Evolutionary conservation across 306 rosid genomes (phyloP), one percentile per base, ranked within the genome.

Genomic region (Vachellia collinsii): DNA sequence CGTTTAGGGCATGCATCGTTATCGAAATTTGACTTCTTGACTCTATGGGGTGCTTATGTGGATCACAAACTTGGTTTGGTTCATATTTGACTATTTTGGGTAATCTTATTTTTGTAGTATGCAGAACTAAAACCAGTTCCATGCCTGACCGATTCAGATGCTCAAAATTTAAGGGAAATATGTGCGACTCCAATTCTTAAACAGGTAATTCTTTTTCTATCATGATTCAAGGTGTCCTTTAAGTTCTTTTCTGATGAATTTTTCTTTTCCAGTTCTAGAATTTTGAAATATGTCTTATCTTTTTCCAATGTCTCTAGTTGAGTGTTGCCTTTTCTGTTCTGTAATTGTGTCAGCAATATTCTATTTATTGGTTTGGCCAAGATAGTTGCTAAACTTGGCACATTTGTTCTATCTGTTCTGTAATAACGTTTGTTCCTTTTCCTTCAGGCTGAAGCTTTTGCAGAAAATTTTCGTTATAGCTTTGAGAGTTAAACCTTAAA

Each of bases 71-170:
- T 63, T 44, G 72, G 48, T 77, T 79, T 69, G 74, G 51, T 69
- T 73, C 34, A 37, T 79, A 19, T 64, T 38, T 68, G 42, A 13
- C 72, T 62, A 43, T 78, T n/a, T n/a, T 80, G 56, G 63, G 70
- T 8, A 19, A 43, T 81, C 70, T 80, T 76, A 29, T 77, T 70
- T 43, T 82, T 86, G 86, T 88, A 94, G 99, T 94, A 94, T 87
- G 99, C 99, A 47, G 99, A 94, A 72, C 95, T 94, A 51, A 94
- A 91, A 87, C 99, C 99, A 56, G 99, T 94, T 59, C 97, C 97
- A 44, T 94, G 97, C 87, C 75, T 91, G 91, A 93, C 97, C 79
- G 91, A 90, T 79, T 79, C 87, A 47, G 92, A 90, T 77, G 99
- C 97, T 77, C 79, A 87, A 82, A 74, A 79, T 39, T 85, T 94